phyloP scores from a whole-genome alignment of 1,284 basidiomycete species.

The Mrakiaceae sp. region DNA sequence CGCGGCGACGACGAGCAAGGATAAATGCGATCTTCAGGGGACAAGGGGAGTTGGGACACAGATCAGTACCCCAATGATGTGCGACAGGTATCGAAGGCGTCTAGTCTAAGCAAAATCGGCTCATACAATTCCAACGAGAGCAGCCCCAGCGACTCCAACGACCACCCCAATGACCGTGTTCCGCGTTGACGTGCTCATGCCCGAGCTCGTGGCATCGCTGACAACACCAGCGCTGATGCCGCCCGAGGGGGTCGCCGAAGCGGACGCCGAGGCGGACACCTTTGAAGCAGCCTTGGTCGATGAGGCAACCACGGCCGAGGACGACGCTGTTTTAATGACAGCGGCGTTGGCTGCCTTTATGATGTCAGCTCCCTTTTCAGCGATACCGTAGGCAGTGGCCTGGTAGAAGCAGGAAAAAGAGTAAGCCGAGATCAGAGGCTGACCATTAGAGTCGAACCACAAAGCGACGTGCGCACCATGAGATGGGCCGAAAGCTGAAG shows the following conservation, averaged over 20 bases:
- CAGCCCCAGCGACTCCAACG: not conserved
- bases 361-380: constrained; percentile 53
- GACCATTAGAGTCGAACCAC: not conserved
- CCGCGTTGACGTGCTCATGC: not conserved
- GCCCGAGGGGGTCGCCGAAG: not conserved
- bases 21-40: not conserved
- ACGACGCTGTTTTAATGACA: not conserved
- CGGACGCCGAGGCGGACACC: not conserved
- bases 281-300: not conserved
- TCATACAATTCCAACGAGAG: not conserved
- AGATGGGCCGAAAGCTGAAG: constrained; percentile 35
- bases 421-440: not conserved
- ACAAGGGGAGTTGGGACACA: not conserved
- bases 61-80: too few species aligned
- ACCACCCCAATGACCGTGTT: not conserved
- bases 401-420: constrained; percentile 33
- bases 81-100: not conserved
- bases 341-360: constrained; percentile 36
- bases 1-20: not conserved
- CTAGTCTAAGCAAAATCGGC: not conserved
- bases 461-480: constrained; percentile 26
- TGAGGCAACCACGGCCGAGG: not conserved
- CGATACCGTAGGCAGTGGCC: constrained; percentile 45
- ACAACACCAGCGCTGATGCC: not conserved
- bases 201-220: not conserved